phyloP scores from a whole-genome alignment of 1,284 basidiomycete species.

The Marasmius oreades region DNA sequence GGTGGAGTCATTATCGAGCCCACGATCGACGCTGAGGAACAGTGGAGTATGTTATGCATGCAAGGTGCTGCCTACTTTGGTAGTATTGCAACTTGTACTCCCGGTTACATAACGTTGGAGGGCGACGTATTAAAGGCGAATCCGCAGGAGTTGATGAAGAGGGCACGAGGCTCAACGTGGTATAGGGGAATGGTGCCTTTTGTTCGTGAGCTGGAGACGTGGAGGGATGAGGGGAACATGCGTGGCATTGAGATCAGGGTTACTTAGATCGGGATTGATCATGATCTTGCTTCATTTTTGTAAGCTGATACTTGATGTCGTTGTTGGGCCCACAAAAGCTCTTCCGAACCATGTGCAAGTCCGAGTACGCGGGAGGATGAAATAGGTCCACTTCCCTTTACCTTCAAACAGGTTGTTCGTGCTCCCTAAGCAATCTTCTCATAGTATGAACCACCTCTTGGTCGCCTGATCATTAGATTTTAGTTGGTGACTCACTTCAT shows the following conservation, averaged over 20 bases:
- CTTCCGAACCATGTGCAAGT: no score
- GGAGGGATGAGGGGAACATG: slow-evolving; percentile 15
- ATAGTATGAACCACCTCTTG: no score
- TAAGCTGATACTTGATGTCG: no score
- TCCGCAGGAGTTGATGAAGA: slow-evolving; percentile 12
- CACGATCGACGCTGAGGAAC: slow-evolving; percentile 13
- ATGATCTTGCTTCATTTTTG: no score
- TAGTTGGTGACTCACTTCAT: no score
- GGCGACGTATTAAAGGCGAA: neutral
- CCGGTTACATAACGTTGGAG: slow-evolving; percentile 14
- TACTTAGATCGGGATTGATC: no score
- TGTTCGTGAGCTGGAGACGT: slow-evolving; percentile 9
- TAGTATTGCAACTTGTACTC: slow-evolving; percentile 14
- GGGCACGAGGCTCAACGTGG: slow-evolving; percentile 11
- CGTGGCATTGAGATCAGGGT: slow-evolving; percentile 7
- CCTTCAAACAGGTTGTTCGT: no score
- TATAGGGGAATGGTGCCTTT: slow-evolving; percentile 11
- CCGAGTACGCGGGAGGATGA: no score
- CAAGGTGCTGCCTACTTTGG: slow-evolving; percentile 12
- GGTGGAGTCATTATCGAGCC: slow-evolving; percentile 10
- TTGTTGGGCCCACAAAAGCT: no score
- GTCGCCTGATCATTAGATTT: no score
- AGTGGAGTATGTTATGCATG: slow-evolving; percentile 10
- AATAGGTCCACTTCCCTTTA: no score
- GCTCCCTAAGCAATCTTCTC: no score